phyloP scores from a whole-genome alignment of 768 basidiomycete species.

The Mrakia blollopis region DNA sequence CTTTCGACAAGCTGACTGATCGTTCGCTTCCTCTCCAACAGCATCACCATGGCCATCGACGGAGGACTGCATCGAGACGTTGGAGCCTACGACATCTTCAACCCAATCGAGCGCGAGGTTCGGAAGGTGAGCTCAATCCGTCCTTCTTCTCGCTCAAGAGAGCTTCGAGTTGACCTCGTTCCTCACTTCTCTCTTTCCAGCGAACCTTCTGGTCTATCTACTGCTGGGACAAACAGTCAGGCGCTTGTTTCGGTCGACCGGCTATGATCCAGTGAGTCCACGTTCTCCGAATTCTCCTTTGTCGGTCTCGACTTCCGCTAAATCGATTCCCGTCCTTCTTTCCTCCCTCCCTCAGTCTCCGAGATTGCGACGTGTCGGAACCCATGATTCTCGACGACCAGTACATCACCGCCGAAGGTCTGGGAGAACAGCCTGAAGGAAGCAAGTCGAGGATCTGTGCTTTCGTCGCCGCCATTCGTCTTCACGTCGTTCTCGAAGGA shows the following conservation, averaged over 20 bases:
- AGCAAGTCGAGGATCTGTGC: constrained; percentile 72
- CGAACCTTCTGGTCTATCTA: constrained; percentile 96
- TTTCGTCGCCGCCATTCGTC: constrained; percentile 68
- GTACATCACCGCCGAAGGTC: constrained; percentile 68
- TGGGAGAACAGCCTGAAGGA: constrained; percentile 59
- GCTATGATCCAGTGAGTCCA: constrained; percentile 66
- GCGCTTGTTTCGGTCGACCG: constrained; percentile 77
- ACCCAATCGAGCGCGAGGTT: constrained; percentile 82
- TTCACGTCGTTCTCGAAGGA: constrained; percentile 77
- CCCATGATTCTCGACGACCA: constrained; percentile 84
- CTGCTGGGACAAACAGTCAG: constrained; percentile 90
- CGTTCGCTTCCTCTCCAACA: background rate
- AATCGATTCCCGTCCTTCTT: background rate
- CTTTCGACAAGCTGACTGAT: background rate
- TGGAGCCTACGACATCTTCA: constrained; percentile 67
- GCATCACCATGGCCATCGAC: constrained; percentile 76
- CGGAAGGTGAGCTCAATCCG: constrained; percentile 55
- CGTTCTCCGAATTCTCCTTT: background rate
- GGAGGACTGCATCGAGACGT: constrained; percentile 82
- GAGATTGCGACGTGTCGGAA: constrained; percentile 88
- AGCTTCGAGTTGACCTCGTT: background rate
- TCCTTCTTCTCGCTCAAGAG: background rate
- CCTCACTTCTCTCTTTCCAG: constrained; percentile 26
- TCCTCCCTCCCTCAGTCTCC: constrained; percentile 44
- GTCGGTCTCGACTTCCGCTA: background rate